Percentiles rank a stretch among this genome's conserved stretches.
Conservation (phyloP, 73 alveolate species). For the Tetrahymena malaccensis region DNA sequence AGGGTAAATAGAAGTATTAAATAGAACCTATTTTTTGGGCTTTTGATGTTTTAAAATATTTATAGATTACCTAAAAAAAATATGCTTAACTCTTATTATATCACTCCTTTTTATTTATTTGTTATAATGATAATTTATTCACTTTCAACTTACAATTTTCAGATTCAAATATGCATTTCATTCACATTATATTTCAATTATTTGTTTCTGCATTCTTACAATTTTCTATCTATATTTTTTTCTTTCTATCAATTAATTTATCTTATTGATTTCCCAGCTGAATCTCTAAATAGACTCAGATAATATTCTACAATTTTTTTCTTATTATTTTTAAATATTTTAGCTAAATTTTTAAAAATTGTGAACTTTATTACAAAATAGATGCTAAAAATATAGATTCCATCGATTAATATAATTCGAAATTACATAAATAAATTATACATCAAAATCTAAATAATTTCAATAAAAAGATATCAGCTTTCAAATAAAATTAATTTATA, state of each 20-base stretch:
- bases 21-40: neutral
- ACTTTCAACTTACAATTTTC: neutral
- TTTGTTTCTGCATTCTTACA: neutral
- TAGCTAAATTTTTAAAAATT: neutral
- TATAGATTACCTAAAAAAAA: no score
- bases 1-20: neutral
- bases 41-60: no score
- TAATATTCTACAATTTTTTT: neutral
- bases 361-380: neutral
- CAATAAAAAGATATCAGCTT: no score
- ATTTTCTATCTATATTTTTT: no score
- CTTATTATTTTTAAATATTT: neutral
- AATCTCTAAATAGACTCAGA: neutral
- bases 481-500: no score
- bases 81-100: no score
- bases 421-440: no score
- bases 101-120: neutral
- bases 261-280: neutral
- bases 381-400: no score
- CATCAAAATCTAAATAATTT: no score
- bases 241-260: no score
- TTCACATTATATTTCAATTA: neutral
- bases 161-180: neutral
- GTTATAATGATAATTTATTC: no score
- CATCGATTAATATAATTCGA: no score